phyloP scores from a whole-genome alignment of 352 stramenopile genomes.

The Pythium pyrilobum region DNA sequence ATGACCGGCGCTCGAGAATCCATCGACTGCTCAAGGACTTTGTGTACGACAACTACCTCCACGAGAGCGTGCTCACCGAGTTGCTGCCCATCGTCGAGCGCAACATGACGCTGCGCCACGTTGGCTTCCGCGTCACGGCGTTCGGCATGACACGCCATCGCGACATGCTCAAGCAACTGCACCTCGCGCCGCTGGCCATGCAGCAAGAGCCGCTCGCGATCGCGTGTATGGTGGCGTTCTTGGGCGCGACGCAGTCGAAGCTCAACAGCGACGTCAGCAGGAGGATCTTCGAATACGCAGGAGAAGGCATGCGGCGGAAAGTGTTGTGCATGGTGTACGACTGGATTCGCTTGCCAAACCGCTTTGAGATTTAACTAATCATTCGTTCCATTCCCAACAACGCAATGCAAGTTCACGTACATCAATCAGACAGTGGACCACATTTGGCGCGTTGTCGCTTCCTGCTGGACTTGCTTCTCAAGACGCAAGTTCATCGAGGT shows the following conservation, averaged over 20 bases:
- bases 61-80: conserved; percentile 8
- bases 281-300: conserved; percentile 14
- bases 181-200: conserved; percentile 7
- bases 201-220: conserved; percentile 3
- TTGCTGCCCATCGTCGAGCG: conserved; percentile 6
- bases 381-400: not conserved
- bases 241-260: not conserved
- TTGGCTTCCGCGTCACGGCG: conserved; percentile 14
- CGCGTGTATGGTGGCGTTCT: conserved; percentile 11
- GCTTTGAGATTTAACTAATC: conserved; percentile 11
- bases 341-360: conserved; percentile 15
- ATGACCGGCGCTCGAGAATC: not conserved
- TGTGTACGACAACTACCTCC: conserved; percentile 19
- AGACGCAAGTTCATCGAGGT: conserved; percentile 21
- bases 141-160: conserved; percentile 10
- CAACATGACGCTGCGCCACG: conserved; percentile 13
- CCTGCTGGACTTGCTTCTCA: conserved; percentile 10
- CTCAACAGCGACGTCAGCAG: conserved; percentile 13
- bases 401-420: not conserved
- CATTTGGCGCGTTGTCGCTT: conserved; percentile 8
- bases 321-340: conserved; percentile 17
- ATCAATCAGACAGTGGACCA: conserved; percentile 21
- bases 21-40: conserved; percentile 12
- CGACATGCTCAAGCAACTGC: conserved; percentile 5
- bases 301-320: conserved; percentile 4